Evolutionary conservation across 1,284 basidiomycete genomes (phyloP).

Genomic region (Apiotrichum porosum): DNA sequence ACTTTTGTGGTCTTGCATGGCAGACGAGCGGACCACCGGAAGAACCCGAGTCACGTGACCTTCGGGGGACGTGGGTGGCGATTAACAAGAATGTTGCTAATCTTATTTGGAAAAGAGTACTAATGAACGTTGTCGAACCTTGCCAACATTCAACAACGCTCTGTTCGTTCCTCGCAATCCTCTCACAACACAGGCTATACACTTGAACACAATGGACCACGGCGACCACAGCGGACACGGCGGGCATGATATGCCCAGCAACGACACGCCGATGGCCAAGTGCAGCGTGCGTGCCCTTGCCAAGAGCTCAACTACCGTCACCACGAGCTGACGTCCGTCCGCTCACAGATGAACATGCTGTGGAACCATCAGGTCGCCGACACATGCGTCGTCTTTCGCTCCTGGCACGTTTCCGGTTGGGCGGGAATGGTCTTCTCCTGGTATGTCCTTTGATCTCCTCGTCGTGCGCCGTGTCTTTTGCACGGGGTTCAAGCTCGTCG

Average conservation of each 20-base stretch:
- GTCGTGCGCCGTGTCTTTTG: too few relatives aligned
- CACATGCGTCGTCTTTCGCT: slow-evolving; percentile 43
- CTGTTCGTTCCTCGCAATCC: not conserved
- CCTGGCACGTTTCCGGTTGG: slow-evolving; percentile 43
- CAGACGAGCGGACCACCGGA: too few relatives aligned
- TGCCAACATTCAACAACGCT: too few relatives aligned
- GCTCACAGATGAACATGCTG: slow-evolving; percentile 48
- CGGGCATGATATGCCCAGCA: not conserved
- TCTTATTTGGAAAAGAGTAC: too few relatives aligned
- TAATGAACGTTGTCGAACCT: too few relatives aligned
- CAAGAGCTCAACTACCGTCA: not conserved
- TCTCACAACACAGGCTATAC: too few relatives aligned
- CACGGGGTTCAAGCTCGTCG: too few relatives aligned
- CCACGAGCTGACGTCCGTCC: not conserved
- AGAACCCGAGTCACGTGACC: too few relatives aligned
- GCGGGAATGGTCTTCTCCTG: slow-evolving; percentile 44
- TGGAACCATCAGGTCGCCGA: slow-evolving; percentile 46
- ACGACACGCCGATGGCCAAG: slow-evolving; percentile 7
- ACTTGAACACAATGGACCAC: slow-evolving; percentile 20
- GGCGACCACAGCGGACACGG: slow-evolving; percentile 11
- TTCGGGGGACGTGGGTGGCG: too few relatives aligned
- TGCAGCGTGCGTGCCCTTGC: slow-evolving; percentile 8
- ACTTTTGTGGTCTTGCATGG: too few relatives aligned
- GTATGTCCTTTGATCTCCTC: too few relatives aligned
- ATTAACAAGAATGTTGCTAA: too few relatives aligned